These are phyloP conservation scores for Talaromyces borbonicus DNA, from an alignment of 495 filamentous ascomycete genomes.

Conservation along the genomic window DNA sequence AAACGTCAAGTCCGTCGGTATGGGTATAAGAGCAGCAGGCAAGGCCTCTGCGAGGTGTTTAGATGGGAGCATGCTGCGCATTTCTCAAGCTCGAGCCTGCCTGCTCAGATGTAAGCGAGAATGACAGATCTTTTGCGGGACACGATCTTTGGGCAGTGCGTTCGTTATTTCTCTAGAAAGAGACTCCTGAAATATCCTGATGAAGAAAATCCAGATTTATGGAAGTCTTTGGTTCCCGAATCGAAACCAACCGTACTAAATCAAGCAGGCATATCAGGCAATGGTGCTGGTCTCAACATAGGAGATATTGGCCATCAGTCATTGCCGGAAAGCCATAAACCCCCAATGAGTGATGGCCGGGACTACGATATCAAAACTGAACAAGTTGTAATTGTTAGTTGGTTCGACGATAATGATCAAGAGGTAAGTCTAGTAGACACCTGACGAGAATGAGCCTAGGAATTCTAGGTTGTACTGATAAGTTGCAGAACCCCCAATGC, in stretches of 20 bases:
- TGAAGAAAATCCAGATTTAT: not conserved
- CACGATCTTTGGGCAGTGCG: not conserved
- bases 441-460: not conserved
- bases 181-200: not conserved
- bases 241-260: not conserved
- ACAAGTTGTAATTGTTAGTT: conserved; percentile 17
- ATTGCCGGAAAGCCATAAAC: not conserved
- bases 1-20: not conserved
- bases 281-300: not conserved
- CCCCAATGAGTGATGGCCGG: not conserved
- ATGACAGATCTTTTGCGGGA: not conserved
- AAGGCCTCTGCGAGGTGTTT: no score
- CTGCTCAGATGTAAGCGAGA: not conserved
- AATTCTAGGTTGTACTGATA: not conserved
- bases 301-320: not conserved
- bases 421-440: conserved; percentile 5
- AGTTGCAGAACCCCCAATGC: conserved; percentile 30
- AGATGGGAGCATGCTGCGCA: not conserved
- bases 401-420: conserved; percentile 26
- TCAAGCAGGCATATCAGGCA: not conserved
- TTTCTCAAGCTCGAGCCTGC: not conserved
- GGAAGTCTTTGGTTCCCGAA: not conserved
- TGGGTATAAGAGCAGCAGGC: not conserved
- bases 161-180: not conserved
- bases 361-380: not conserved